phyloP scores from a whole-genome alignment of 2,329 filamentous ascomycete genomes.

The Ascocoryne sarcoides region DNA sequence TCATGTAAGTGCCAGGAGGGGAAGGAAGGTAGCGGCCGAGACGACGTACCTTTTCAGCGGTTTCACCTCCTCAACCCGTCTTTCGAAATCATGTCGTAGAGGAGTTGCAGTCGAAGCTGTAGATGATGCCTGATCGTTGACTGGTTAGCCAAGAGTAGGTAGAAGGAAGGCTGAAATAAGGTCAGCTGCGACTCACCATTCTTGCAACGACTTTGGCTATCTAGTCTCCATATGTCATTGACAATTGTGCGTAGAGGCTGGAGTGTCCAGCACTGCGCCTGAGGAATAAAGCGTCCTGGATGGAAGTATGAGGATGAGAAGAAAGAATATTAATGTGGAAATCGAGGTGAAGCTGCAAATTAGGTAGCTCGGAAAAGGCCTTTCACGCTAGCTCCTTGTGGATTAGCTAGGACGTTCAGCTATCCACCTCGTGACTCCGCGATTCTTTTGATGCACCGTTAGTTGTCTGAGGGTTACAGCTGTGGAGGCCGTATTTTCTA shows the following conservation, averaged over 20 bases:
- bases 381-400: no score
- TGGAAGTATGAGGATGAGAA: neutral
- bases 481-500: no score
- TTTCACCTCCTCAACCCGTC: conserved; percentile 74
- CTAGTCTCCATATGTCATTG: conserved; percentile 18
- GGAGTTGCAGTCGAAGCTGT: conserved; percentile 60
- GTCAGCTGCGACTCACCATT: conserved; percentile 21
- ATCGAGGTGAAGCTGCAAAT: no score
- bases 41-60: conserved; percentile 77
- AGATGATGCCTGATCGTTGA: conserved; percentile 25
- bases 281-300: neutral
- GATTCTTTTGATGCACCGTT: no score
- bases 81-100: conserved; percentile 53
- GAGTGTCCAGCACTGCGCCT: conserved; percentile 25
- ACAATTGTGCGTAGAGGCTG: conserved; percentile 9
- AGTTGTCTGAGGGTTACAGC: no score
- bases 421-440: no score
- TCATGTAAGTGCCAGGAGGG: conserved; percentile 39
- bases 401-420: no score
- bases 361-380: no score
- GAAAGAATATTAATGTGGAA: no score
- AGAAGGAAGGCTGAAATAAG: neutral
- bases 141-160: no score
- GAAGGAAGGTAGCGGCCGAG: neutral
- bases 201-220: conserved; percentile 16